Evolutionary conservation across 139 green algal genomes (phyloP), one percentile per base, ranked within the genome.

Genomic region (Asterochloris sp.): DNA sequence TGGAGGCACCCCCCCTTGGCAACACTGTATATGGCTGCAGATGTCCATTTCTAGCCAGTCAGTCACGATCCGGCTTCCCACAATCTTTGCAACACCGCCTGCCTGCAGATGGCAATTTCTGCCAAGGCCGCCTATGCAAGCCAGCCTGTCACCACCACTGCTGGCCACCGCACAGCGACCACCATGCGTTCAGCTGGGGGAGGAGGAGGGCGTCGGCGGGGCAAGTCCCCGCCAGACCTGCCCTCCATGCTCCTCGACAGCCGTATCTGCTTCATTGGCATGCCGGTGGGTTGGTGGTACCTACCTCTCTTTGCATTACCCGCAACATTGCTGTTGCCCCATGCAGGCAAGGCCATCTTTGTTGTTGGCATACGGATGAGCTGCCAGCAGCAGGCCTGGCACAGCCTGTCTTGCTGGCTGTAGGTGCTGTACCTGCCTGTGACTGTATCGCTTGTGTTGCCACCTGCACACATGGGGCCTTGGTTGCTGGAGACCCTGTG

Each of bases 221-320:
- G 75, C 54, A 83, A 78, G 54, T 71, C 91, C 27, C 95, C 95
- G 0, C 95, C 95, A 11, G 95, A 98, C 79, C 87, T 98, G 82
- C 95, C 95, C 15, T 97, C 92, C 10, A 86, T 98, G 38, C 83
- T 98, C 63, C 87, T 98, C 67, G 94, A 98, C 81, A 89, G 85
- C 27, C 83, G 95, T 27, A 98, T 98, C 79, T 87, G 93, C 71
- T 98, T 94, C 87, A 91, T 98, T 47, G 95, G 94, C 67, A 97
- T 98, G 94, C 89, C 95, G 78, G 88, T 95, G 71, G 68, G 85
- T 60, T 23, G 0, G n/a, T 74, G 21, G 24, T 10, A 85, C 28
- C 21, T 28, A 54, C 38, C 66, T 78, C 24, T 83, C 79, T 54
- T 6, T 10, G 38, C 4, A 54, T 54, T 6, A 54, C 38, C 38